These are phyloP conservation scores for Pseudozyma sp. DNA, from an alignment of 1,284 basidiomycete species.

Conservation along the genomic window DNA sequence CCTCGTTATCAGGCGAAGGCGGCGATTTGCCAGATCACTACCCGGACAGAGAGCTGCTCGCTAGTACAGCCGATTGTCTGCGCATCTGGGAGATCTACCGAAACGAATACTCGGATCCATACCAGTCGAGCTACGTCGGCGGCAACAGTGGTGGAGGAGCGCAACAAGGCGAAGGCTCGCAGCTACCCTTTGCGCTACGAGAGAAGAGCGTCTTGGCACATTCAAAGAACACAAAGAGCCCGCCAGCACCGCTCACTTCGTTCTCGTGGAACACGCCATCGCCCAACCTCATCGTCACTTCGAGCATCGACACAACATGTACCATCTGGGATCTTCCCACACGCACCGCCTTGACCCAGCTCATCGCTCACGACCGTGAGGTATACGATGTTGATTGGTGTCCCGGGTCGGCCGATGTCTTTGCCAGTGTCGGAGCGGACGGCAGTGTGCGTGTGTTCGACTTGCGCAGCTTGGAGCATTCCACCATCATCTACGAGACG, in stretches of 20 bases:
- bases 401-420: conserved; percentile 96
- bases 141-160: conserved; percentile 24
- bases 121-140: conserved; percentile 50
- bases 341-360: conserved; percentile 91
- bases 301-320: conserved; percentile 75
- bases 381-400: conserved; percentile 98
- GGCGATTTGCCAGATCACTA: conserved; percentile 45
- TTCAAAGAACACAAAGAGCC: conserved; percentile 62
- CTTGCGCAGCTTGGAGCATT: conserved; percentile 93
- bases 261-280: conserved; percentile 68
- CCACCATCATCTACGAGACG: conserved; percentile 93
- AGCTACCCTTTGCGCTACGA: conserved; percentile 53
- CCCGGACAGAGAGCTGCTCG: conserved; percentile 65
- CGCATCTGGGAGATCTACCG: conserved; percentile 66
- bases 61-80: conserved; percentile 66
- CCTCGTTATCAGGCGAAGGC: conserved; percentile 18
- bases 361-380: conserved; percentile 91
- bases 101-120: conserved; percentile 49
- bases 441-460: conserved; percentile 97
- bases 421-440: conserved; percentile 97
- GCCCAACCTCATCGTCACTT: conserved; percentile 68
- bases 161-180: conserved; percentile 16
- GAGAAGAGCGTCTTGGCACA: conserved; percentile 67
- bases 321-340: conserved; percentile 90
- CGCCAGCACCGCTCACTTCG: conserved; percentile 67